These are phyloP conservation scores for Aspergillus alliaceus DNA, from an alignment of 2,329 filamentous ascomycete genomes.

Conservation along the genomic window DNA sequence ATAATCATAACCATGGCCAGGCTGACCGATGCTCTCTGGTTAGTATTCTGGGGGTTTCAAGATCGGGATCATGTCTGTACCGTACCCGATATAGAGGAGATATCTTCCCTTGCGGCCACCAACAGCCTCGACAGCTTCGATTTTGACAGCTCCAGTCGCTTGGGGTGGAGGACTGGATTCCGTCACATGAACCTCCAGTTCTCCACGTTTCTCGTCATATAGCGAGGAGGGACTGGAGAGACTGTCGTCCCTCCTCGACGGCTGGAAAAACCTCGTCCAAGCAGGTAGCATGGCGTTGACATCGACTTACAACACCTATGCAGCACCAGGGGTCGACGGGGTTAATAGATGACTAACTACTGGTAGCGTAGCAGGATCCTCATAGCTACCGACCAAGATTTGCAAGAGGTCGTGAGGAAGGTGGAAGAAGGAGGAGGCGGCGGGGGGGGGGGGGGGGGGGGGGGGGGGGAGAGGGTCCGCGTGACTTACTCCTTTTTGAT, in stretches of 20 bases:
- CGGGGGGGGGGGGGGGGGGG: background rate
- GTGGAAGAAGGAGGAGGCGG: background rate
- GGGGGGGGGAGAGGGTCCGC: no score
- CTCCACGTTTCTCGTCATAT: conserved; percentile 8
- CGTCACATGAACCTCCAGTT: conserved; percentile 8
- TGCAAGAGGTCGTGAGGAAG: background rate
- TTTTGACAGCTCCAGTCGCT: conserved; percentile 25
- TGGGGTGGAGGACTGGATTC: conserved; percentile 6
- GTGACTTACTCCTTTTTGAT: conserved; percentile 68
- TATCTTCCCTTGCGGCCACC: conserved; percentile 32
- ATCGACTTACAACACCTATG: background rate
- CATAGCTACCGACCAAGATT: background rate
- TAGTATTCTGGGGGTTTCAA: conserved; percentile 1
- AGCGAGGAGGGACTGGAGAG: background rate
- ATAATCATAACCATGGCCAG: conserved; percentile 32
- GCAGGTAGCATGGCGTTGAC: conserved; percentile 3
- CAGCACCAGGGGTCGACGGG: background rate
- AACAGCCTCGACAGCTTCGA: conserved; percentile 29
- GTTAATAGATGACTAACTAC: background rate
- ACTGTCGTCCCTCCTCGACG: background rate
- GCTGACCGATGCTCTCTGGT: conserved; percentile 11
- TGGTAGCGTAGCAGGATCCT: background rate
- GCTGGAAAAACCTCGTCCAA: conserved; percentile 2
- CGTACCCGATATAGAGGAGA: conserved; percentile 28
- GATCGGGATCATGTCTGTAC: no score